Percentiles rank a stretch among this genome's conserved stretches.
These are phyloP conservation scores for Scenedesmus sp. DNA, from an alignment of 163 green algal genomes.

Conservation along the genomic window DNA sequence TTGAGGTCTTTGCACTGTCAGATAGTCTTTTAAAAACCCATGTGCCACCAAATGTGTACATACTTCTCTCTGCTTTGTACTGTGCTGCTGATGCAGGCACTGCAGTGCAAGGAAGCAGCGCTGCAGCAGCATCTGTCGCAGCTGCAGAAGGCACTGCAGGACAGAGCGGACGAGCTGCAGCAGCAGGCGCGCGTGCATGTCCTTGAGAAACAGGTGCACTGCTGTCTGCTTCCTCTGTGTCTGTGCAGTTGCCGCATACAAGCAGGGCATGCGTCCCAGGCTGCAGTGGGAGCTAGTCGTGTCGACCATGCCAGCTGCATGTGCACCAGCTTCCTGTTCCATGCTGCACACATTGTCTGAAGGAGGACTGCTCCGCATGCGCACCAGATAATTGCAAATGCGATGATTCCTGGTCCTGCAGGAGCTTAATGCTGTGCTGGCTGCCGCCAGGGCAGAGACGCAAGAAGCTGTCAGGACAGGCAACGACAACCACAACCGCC, in stretches of 20 bases:
- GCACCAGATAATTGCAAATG: not conserved
- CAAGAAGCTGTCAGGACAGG: not conserved
- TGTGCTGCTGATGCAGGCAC: constrained; percentile 7
- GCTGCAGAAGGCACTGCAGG: constrained; percentile 26
- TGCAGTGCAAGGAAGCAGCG: not conserved
- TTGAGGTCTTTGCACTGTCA: too few relatives aligned
- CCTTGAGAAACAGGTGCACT: not conserved
- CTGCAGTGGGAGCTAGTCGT: too few relatives aligned
- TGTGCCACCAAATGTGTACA: too few relatives aligned
- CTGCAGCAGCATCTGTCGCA: constrained; percentile 3
- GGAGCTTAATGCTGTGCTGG: not conserved
- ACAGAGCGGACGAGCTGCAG: not conserved
- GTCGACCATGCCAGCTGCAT: not conserved
- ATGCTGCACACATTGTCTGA: not conserved
- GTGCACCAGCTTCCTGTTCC: not conserved
- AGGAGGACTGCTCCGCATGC: not conserved
- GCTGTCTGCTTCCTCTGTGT: not conserved
- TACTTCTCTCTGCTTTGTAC: not conserved
- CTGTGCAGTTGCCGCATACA: not conserved
- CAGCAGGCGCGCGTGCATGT: not conserved
- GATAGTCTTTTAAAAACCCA: too few relatives aligned
- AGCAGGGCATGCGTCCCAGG: not conserved
- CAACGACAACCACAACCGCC: not conserved
- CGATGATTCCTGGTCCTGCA: not conserved
- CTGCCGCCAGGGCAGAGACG: constrained; percentile 5